phyloP scores from a whole-genome alignment of 257 asterid genomes.

The Nicotiana tomentosiformis region DNA sequence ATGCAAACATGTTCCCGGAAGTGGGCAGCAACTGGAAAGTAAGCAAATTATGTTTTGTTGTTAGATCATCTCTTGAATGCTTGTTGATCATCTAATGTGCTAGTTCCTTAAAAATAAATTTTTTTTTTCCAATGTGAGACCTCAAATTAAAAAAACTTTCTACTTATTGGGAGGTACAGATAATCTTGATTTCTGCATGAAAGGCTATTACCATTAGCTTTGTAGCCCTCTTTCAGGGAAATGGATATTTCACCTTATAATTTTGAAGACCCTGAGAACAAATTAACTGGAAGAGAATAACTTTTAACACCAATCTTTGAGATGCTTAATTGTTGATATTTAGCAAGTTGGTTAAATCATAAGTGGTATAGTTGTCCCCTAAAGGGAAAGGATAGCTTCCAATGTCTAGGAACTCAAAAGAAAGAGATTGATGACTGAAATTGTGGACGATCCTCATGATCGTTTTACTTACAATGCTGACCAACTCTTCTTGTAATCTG shows the following conservation, averaged over 20 bases:
- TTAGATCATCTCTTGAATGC: neutral
- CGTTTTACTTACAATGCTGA: neutral
- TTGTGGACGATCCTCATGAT: neutral
- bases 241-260: neutral
- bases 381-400: neutral
- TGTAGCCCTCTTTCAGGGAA: neutral
- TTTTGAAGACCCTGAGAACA: neutral
- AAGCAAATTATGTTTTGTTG: constrained; percentile 7
- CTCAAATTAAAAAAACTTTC: neutral
- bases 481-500: neutral
- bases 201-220: neutral
- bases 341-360: neutral
- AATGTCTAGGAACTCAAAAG: neutral
- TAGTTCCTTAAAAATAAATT: neutral
- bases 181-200: neutral
- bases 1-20: constrained; percentile 61
- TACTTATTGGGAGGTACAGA: neutral
- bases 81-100: neutral
- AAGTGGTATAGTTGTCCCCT: neutral
- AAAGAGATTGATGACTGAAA: neutral
- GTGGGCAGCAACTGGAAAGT: constrained; percentile 82
- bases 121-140: neutral
- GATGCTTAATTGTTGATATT: neutral
- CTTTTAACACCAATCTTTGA: neutral
- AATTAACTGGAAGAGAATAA: neutral